These are phyloP conservation scores for Paramecium bursaria DNA, from an alignment of 73 alveolate genomes.

Conservation along the genomic window DNA sequence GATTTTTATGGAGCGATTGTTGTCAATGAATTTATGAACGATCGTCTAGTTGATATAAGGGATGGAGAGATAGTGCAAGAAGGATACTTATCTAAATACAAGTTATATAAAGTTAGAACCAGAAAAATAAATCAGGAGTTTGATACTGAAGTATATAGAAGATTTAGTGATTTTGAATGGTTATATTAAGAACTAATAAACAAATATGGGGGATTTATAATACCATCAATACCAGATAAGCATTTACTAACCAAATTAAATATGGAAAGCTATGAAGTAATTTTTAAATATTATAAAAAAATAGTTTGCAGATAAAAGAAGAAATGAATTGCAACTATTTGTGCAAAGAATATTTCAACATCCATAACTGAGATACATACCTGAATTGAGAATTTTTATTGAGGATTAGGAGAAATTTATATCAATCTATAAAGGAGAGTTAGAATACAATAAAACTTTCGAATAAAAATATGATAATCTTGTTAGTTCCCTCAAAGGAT, in stretches of 20 bases:
- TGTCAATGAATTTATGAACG: constrained; percentile 50
- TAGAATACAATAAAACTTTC: constrained; percentile 63
- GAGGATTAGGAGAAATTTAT: constrained; percentile 62
- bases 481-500: constrained; percentile 39
- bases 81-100: constrained; percentile 65
- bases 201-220: constrained; percentile 69
- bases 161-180: constrained; percentile 75
- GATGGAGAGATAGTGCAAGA: constrained; percentile 51
- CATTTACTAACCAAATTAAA: constrained; percentile 62
- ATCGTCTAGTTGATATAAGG: constrained; percentile 24
- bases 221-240: constrained; percentile 68
- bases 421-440: constrained; percentile 65
- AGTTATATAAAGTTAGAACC: constrained; percentile 61
- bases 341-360: constrained; percentile 56
- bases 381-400: constrained; percentile 60
- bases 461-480: constrained; percentile 68
- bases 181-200: constrained; percentile 58
- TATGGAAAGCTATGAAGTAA: constrained; percentile 57
- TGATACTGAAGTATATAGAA: constrained; percentile 69
- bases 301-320: constrained; percentile 63
- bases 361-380: constrained; percentile 53
- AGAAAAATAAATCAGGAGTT: constrained; percentile 46
- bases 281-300: not conserved
- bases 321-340: constrained; percentile 61
- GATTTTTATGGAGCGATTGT: constrained; percentile 52